These are phyloP conservation scores for Vitis hybrid DNA, from an alignment of 177 flowering plant species.

Conservation along the genomic window DNA sequence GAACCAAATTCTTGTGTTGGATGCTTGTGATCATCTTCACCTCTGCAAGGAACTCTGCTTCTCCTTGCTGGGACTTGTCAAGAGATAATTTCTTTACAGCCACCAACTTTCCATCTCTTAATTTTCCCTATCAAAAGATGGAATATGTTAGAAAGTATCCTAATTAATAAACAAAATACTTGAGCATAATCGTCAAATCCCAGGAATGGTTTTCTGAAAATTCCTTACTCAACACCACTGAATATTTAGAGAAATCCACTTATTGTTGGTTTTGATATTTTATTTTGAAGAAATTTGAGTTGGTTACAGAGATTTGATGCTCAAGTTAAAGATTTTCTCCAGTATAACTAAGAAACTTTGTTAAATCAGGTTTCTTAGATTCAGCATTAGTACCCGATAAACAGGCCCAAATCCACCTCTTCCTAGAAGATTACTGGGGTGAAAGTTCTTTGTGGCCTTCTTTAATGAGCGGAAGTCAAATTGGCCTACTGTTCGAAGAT, in stretches of 20 bases:
- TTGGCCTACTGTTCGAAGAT: constrained; percentile 49
- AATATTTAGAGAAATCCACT: no score
- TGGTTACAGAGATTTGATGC: no score
- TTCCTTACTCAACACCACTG: no score
- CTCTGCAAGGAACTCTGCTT: constrained; percentile 66
- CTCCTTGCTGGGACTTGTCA: constrained; percentile 72
- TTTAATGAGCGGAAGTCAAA: constrained; percentile 48
- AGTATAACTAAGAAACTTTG: not conserved
- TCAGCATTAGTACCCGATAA: constrained; percentile 42
- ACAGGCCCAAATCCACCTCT: constrained; percentile 83
- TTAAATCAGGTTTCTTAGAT: not conserved
- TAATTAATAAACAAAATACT: not conserved
- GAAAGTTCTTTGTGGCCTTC: constrained; percentile 70
- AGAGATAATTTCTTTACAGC: constrained; percentile 62
- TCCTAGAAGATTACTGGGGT: constrained; percentile 52
- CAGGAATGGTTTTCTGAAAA: no score
- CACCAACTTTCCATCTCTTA: constrained; percentile 51
- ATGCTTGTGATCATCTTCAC: constrained; percentile 71
- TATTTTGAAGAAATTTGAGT: no score
- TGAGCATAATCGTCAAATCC: not conserved
- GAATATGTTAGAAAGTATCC: not conserved
- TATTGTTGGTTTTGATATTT: no score
- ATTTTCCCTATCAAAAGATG: constrained; percentile 45
- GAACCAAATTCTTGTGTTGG: constrained; percentile 76
- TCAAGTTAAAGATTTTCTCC: no score